Evolutionary conservation across 31 red algal genomes (phyloP), one percentile per base, ranked within the genome.

Genomic region (Asparagopsis taxiformis): DNA sequence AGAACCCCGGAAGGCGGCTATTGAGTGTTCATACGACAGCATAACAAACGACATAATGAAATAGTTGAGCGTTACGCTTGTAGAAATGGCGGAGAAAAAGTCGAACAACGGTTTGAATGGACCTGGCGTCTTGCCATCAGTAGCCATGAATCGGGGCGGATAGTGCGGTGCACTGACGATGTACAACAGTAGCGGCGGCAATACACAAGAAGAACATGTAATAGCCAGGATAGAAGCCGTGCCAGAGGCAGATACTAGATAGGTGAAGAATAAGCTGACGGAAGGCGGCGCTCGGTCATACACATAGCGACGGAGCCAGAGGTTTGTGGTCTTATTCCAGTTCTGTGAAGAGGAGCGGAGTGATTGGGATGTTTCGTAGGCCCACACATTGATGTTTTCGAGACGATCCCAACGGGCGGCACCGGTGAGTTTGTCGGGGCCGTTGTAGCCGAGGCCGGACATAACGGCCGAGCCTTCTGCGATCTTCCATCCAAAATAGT

Each of bases 401-500:
- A 99, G 46, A 1, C 91, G 79, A 55, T 94, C 80, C 86, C 82
- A 99, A 20, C 74, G 74, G 15, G 61, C 46, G n/a, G 25, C 59
- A 10, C 87, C 84, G 33, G 83, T 80, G 23, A 31, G 24, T 65
- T 89, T 88, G 56, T 92, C 83, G 37, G 76, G 31, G 38, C 89
- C 75, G 54, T 86, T 91, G 65, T 85, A 91, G 35, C 96, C 96
- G 10, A 99, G 59, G 33, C 96, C 96, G 31, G 82, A 77, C 87
- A 93, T 77, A 23, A 79, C 77, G 15, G 84, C 78, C 22, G 96
- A 75, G 56, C 90, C 96, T 66, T 99, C 96, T 0, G 96, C 85
- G 72, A 99, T 92, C 79, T 99, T 99, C 90, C 91, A 99, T 13
- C 88, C 96, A 80, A 99, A 99, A 72, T 99, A 99, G 68, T 99